Percentiles rank a stretch among this genome's conserved stretches.
Evolutionary conservation across 345 rosid genomes (phyloP).

Genomic region (Alliaria petiolata): DNA sequence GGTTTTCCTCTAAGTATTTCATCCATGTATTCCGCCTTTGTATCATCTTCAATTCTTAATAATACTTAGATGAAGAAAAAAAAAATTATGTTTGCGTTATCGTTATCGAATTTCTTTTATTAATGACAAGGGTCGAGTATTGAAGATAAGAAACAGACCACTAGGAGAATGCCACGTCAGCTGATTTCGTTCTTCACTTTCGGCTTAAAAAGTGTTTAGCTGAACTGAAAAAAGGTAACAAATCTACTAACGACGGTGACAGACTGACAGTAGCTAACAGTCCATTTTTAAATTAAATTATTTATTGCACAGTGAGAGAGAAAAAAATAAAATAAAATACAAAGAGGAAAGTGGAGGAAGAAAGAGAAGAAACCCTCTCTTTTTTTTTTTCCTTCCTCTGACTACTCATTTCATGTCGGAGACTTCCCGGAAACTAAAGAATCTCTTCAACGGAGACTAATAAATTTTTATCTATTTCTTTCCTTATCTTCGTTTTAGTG

Average conservation of each 20-base stretch:
- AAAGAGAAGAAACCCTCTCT: background rate
- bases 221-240: background rate
- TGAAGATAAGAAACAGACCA: constrained; percentile 16
- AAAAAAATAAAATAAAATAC: no score
- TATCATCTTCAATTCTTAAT: no score
- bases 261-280: constrained; percentile 14
- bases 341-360: constrained; percentile 9
- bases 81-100: background rate
- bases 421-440: constrained; percentile 15
- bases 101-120: background rate
- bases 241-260: constrained; percentile 19
- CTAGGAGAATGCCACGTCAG: background rate
- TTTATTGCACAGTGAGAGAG: background rate
- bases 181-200: background rate
- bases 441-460: constrained; percentile 1
- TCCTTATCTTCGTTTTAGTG: constrained; percentile 6
- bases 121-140: no score
- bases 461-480: background rate
- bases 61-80: no score
- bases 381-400: no score
- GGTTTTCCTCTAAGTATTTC: no score
- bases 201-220: background rate
- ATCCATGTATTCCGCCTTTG: no score
- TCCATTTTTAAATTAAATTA: background rate
- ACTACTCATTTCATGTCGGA: constrained; percentile 22